Evolutionary conservation across 805 yeast genomes (phyloP), one percentile per base, ranked within the genome.

Genomic region (Schizosaccharomyces octosporus): DNA sequence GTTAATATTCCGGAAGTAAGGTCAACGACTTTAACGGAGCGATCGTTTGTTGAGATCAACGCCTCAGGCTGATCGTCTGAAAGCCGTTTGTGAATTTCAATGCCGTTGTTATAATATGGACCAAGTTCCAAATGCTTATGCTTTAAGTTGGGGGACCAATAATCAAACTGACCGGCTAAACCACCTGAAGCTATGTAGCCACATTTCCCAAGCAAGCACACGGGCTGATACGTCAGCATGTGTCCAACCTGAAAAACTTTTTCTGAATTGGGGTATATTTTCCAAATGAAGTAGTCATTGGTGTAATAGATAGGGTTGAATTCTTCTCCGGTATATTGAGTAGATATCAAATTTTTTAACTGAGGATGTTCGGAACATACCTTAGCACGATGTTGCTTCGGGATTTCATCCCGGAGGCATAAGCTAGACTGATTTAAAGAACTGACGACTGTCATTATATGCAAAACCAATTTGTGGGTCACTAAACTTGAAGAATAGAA

Each of bases 11-110:
- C 70, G 63, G 75, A 77, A 51, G 71, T 68, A 7, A 87, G 75
- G 65, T 82, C 83, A 62, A 86, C 76, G 61, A 77, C 73, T 67
- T 88, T 87, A 60, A 88, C 72, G 61, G 79, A 74, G 55, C 81
- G 78, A 70, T 89, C 97, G 69, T 89, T 89, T 69, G 88, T 89
- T 71, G 96, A 88, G 27, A 86, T 79, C 63, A 80, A 78, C 0
- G 89, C 78, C 57, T 57, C 57, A 29, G 57, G 31, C 11, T 51
- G 31, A 21, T 21, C n/a, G 27, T 51, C 57, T 17, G 31, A 51
- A 29, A 4, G 7, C 7, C 57, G 57, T 24, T 29, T 21, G 27
- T 51, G 57, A 4, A 51, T 24, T 7, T 21, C 57, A 9, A 51
- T 29, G 17, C 57, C 57, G 15, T 51, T 51, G 17, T 51, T 51